Evolutionary conservation across 257 asterid species (phyloP).

Genomic region (Fraxinus anomala): DNA sequence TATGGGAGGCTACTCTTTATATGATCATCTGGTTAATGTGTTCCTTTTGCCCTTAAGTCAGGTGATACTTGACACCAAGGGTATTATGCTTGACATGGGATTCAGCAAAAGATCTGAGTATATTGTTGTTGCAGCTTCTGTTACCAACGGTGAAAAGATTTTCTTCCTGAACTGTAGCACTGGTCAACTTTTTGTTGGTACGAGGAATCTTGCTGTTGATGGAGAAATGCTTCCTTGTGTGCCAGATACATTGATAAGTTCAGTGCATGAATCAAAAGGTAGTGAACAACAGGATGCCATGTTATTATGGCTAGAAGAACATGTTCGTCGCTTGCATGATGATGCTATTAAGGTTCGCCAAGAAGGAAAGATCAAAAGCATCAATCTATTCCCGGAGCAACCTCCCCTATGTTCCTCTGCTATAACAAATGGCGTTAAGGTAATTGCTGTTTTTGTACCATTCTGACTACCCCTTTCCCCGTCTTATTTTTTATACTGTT

Average conservation of each 20-base stretch:
- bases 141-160: constrained; percentile 53
- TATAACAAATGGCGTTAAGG: constrained; percentile 85
- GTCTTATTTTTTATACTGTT: not conserved
- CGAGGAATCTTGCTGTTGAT: constrained; percentile 62
- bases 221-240: constrained; percentile 91
- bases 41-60: constrained; percentile 67
- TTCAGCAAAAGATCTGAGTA: constrained; percentile 41
- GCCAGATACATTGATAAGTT: constrained; percentile 57
- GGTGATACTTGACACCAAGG: constrained; percentile 49
- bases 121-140: constrained; percentile 72
- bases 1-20: constrained; percentile 84
- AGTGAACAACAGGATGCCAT: constrained; percentile 68
- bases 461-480: not conserved
- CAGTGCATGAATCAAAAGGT: constrained; percentile 47
- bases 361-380: constrained; percentile 58
- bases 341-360: constrained; percentile 59
- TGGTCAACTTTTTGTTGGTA: constrained; percentile 84
- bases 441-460: constrained; percentile 21
- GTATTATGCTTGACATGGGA: constrained; percentile 39
- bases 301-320: constrained; percentile 94
- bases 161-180: constrained; percentile 71
- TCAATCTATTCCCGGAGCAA: constrained; percentile 71
- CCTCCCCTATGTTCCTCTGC: constrained; percentile 73
- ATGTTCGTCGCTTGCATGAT: constrained; percentile 62
- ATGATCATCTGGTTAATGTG: constrained; percentile 75